Evolutionary conservation across 2,329 filamentous ascomycete genomes (phyloP).

Genomic region (Monilinia fructigena): DNA sequence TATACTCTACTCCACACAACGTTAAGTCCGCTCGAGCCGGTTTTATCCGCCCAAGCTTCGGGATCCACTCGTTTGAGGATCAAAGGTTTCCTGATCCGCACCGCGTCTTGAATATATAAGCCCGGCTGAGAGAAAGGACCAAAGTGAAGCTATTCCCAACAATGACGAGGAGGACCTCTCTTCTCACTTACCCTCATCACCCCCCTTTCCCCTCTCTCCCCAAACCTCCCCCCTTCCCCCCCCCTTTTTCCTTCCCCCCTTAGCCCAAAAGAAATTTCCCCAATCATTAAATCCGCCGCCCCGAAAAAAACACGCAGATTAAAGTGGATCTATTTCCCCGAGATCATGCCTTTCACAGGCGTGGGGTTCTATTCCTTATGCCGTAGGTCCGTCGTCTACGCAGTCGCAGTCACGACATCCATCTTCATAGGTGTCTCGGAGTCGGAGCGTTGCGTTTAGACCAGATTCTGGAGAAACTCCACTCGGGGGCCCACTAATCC

Average conservation of each 20-base stretch:
- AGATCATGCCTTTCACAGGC: constrained; percentile 12
- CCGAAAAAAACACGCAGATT: neutral
- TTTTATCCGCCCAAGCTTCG: constrained; percentile 6
- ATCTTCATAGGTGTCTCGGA: constrained; percentile 13
- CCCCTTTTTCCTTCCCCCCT: neutral
- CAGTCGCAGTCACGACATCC: constrained; percentile 1
- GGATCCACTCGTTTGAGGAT: neutral
- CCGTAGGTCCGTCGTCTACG: neutral
- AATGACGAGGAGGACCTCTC: too few species aligned
- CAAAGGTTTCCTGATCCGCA: too few species aligned
- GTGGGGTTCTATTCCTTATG: constrained; percentile 6
- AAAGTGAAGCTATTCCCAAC: too few species aligned
- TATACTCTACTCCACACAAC: neutral
- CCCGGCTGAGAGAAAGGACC: too few species aligned
- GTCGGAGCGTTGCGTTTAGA: neutral
- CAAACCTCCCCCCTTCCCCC: neutral
- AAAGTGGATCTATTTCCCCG: constrained; percentile 13
- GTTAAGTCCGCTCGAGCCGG: constrained; percentile 12
- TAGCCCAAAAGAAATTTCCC: neutral
- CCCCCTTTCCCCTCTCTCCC: neutral
- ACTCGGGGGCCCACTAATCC: constrained; percentile 8
- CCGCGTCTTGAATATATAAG: too few species aligned
- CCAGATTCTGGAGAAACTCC: constrained; percentile 19
- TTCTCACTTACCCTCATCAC: neutral
- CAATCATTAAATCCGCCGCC: neutral